Evolutionary conservation across 805 yeast genomes (phyloP), one percentile per base, ranked within the genome.

Genomic region (Candida loeiensis): DNA sequence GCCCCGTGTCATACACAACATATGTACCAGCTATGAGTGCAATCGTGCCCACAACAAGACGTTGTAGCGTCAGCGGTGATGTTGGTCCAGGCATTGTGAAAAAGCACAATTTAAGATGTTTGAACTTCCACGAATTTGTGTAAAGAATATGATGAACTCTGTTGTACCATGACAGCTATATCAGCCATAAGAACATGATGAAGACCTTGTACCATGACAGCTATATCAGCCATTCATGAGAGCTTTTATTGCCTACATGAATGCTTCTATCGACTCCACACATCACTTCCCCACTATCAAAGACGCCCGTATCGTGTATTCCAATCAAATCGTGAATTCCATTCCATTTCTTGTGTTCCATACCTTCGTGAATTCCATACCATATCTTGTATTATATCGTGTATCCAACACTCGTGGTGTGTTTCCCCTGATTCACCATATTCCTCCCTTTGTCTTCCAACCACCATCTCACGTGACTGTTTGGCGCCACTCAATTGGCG

Each of bases 11-110:
- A 45, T 55, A 45, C 48, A 63, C 52, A 4, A 61, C 65, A 38
- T 58, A 65, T 6, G 51, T 50, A 4, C 74, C 74, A 5, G 63
- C 56, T 8, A 51, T 22, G 0, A 56, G 41, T 8, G 74, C 73
- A 6, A 66, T 15, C 1, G 71, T 59, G 5, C 67, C 64, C 18
- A 64, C 73, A 3, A 67, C 46, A 7, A 64, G 27, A 30, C 66
- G 50, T 32, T 66, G 64, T 2, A 48, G 29, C 21, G 64, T 47
- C 12, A 72, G 66, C 2, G 73, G 67, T 2, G 65, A 55, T 3
- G 61, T 61, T 6, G 59, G 57, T 20, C 45, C 33, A 6, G 27
- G 27, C 27, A 25, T 25, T 25, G 27, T 6, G 9, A 13, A 25
- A 11, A 25, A 25, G 4, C 9, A 25, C 9, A 11, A 6, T 25